Evolutionary conservation across 2,329 filamentous ascomycete species (phyloP), one percentile per base, ranked within the genome.

Genomic region (Fusarium circinatum): DNA sequence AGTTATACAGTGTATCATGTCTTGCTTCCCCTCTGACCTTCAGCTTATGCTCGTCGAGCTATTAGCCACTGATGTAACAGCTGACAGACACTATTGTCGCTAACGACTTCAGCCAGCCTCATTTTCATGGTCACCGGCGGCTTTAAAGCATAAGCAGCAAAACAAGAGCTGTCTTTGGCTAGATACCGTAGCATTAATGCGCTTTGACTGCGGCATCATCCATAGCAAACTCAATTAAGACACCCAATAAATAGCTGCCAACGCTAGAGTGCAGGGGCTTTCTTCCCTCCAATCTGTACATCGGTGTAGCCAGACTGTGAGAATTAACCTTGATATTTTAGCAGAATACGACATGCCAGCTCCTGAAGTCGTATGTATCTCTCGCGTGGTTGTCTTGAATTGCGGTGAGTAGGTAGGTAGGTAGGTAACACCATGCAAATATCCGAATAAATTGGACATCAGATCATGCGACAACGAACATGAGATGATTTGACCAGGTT

Each of bases 71-170:
- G 34, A 62, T 47, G 28, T 52, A 62, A 28, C 36, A 38, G 47
- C 41, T 41, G 32, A 34, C 42, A 20, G 60, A 48, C 47, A 65
- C 63, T 65, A 56, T 56, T 56, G 62, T 65, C 39, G 42, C 62
- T 65, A 57, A 65, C 3, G 34, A 32, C 36, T 36, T 66, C 48
- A 65, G 61, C 63, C 61, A 66, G 42, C 48, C 63, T 66, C 48
- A 51, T 58, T 65, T 24, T 15, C 22, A 48, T 20, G 28, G 28
- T 39, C 17, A 18, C 36, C 24, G 30, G 18, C 11, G 30, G 30
- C 51, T 13, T 32, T 26, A 47, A 11, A 26, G 55, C 41, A 58
- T 58, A 36, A 58, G 41, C 30, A 58, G 55, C 41, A 36, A 26
- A 54, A 48, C 24, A 42, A 41, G 24, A n/a, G 17, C 36, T 54